Conservation (phyloP, 192 early-diverging fungal species). For the Podila verticillata region DNA sequence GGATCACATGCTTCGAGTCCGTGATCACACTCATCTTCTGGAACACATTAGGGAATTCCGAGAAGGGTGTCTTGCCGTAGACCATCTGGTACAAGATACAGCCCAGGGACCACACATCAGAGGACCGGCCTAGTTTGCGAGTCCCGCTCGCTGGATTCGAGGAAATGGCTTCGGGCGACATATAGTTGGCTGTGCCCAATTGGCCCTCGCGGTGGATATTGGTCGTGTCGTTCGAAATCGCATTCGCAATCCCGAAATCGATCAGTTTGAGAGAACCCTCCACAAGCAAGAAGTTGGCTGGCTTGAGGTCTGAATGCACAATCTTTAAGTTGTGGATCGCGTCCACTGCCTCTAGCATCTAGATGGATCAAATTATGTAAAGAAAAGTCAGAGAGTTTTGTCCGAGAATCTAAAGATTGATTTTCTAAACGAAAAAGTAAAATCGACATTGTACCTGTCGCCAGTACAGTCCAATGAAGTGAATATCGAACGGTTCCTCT, state of each 20-base stretch:
- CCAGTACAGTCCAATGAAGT: conserved; percentile 87
- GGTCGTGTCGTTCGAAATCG: conserved; percentile 92
- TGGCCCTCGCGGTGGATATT: conserved; percentile 91
- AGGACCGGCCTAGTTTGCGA: conserved; percentile 76
- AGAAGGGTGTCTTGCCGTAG: conserved; percentile 87
- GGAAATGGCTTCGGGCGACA: conserved; percentile 91
- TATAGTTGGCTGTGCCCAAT: conserved; percentile 93
- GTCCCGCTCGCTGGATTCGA: conserved; percentile 39
- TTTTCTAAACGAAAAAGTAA: not conserved
- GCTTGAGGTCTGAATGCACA: conserved; percentile 94
- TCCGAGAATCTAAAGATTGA: not conserved
- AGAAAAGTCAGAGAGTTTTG: not conserved
- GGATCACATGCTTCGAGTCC: conserved; percentile 73
- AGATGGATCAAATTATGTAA: conserved; percentile 4
- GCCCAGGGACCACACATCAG: conserved; percentile 93
- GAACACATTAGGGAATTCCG: conserved; percentile 66
- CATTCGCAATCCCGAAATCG: conserved; percentile 98
- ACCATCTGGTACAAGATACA: conserved; percentile 95
- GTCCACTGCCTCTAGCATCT: conserved; percentile 92
- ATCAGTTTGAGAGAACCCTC: conserved; percentile 90
- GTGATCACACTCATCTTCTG: conserved; percentile 79
- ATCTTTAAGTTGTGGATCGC: conserved; percentile 89
- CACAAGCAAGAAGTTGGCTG: conserved; percentile 94
- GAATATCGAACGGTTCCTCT: conserved; percentile 66
- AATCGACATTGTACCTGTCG: conserved; percentile 66